phyloP scores from a whole-genome alignment of 257 asterid genomes.

The Buddleja alternifolia region DNA sequence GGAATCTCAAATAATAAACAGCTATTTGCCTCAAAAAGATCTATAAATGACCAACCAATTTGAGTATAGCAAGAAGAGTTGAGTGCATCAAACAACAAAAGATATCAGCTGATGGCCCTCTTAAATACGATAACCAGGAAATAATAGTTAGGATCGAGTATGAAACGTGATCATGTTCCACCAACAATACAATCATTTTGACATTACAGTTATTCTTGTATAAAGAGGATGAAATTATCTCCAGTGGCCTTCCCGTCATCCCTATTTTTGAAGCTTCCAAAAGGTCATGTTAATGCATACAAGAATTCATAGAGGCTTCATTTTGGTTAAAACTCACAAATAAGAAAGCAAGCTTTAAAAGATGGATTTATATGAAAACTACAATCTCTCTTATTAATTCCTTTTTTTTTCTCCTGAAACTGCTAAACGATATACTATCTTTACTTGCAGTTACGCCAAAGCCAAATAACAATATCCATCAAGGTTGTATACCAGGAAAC shows the following conservation, averaged over 20 bases:
- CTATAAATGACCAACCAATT: not conserved
- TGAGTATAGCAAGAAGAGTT: not conserved
- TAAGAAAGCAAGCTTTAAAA: not conserved
- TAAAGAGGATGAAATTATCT: slow-evolving; percentile 22
- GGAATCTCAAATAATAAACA: not conserved
- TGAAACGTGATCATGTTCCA: slow-evolving; percentile 21
- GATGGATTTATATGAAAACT: not conserved
- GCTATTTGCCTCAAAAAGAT: slow-evolving; percentile 4
- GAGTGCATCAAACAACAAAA: slow-evolving; percentile 6
- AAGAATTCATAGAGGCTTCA: not conserved
- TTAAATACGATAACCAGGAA: not conserved
- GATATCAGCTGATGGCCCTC: not conserved
- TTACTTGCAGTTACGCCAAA: not conserved
- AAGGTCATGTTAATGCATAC: slow-evolving; percentile 39
- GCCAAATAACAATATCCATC: not conserved
- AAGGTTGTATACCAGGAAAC: not conserved
- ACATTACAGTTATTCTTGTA: slow-evolving; percentile 35
- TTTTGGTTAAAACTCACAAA: not conserved
- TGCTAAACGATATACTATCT: not conserved
- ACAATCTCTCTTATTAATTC: not conserved
- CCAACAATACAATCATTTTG: slow-evolving; percentile 24
- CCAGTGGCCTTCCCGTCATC: slow-evolving; percentile 19
- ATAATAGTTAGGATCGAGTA: slow-evolving; percentile 13
- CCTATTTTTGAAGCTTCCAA: slow-evolving; percentile 12
- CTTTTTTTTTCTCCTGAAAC: not conserved